Conservation (phyloP, 208 protist genomes). For the Endotrypanum monterogeii region DNA sequence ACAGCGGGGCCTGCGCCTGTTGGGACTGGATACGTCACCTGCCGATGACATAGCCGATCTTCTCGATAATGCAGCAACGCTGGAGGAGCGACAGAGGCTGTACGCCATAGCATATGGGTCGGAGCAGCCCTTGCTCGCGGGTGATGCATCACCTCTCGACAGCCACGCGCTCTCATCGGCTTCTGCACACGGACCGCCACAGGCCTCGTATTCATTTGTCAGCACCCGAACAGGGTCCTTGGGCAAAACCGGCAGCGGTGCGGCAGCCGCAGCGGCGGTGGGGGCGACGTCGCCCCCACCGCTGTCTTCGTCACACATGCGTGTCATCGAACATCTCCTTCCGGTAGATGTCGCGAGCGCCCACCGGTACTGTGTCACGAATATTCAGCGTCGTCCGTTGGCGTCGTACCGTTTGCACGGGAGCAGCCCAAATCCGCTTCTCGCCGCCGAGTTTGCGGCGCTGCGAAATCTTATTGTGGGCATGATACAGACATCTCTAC, state of each 20-base stretch:
- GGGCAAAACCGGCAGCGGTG: neutral
- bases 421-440: slow-evolving; percentile 79
- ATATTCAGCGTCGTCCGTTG: slow-evolving; percentile 52
- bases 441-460: slow-evolving; percentile 53
- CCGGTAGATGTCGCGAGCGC: slow-evolving; percentile 54
- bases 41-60: slow-evolving; percentile 42
- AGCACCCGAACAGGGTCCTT: neutral
- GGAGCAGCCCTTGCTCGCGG: neutral
- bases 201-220: neutral
- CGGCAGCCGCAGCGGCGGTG: neutral
- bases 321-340: slow-evolving; percentile 44
- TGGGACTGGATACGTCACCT: slow-evolving; percentile 43
- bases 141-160: neutral
- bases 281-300: no score
- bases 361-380: slow-evolving; percentile 59
- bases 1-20: slow-evolving; percentile 43
- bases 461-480: slow-evolving; percentile 45
- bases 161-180: neutral
- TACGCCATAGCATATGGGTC: slow-evolving; percentile 8
- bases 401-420: slow-evolving; percentile 33
- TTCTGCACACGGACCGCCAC: neutral
- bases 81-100: slow-evolving; percentile 25
- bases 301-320: neutral
- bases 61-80: slow-evolving; percentile 18
- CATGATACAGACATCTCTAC: slow-evolving; percentile 38